Evolutionary conservation across 768 basidiomycete genomes (phyloP).

Genomic region (Agaricus subrufescens): DNA sequence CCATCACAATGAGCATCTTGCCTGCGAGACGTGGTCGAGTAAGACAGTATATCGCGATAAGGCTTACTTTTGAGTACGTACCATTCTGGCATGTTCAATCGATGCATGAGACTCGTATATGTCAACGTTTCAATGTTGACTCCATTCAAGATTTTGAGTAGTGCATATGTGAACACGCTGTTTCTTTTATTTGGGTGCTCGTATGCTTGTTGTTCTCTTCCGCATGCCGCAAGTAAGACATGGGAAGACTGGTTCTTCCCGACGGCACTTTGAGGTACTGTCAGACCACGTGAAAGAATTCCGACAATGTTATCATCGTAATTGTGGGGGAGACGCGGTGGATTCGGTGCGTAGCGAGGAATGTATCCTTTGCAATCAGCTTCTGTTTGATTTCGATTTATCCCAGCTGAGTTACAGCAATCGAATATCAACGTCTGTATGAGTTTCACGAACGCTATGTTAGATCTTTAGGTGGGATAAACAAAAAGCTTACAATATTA

Average conservation of each 20-base stretch:
- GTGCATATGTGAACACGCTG: constrained; percentile 27
- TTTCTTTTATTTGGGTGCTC: constrained; percentile 20
- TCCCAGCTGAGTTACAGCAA: constrained; percentile 39
- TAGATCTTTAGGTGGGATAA: neutral
- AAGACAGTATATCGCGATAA: neutral
- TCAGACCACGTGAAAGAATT: constrained; percentile 11
- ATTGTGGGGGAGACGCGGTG: constrained; percentile 19
- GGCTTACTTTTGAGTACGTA: constrained; percentile 7
- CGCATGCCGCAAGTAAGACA: constrained; percentile 39
- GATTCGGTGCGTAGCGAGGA: constrained; percentile 20
- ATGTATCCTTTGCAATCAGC: constrained; percentile 7
- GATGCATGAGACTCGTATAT: constrained; percentile 28
- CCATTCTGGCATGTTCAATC: constrained; percentile 23
- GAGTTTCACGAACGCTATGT: neutral
- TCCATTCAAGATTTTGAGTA: constrained; percentile 21
- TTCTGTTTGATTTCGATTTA: constrained; percentile 18
- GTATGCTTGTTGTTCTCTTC: constrained; percentile 26
- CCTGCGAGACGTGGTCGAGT: constrained; percentile 12
- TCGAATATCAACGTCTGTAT: constrained; percentile 41
- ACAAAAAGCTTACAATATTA: constrained; percentile 31
- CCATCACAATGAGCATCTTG: constrained; percentile 34
- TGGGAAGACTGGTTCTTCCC: constrained; percentile 29
- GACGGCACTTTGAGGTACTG: constrained; percentile 15
- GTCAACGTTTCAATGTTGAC: constrained; percentile 21
- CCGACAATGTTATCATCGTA: constrained; percentile 22